Base-by-base conservation (phyloP, 106 monocot species). In the Vanilla planifolia region DNA sequence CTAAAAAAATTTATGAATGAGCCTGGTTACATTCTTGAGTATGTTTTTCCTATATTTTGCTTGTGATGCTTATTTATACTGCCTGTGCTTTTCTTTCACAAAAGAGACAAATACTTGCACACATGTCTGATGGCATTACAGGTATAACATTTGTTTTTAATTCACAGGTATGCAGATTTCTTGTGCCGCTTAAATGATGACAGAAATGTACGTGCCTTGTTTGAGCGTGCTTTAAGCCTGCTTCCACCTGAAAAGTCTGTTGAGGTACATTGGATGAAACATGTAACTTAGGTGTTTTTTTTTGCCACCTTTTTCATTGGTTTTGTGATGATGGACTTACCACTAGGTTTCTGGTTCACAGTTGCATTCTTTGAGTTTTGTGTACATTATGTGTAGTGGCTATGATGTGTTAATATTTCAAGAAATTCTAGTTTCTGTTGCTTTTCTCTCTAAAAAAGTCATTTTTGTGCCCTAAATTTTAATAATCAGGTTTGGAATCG, bases 161-260 rank as follows among this genome's bases (percentile, higher is more conserved):
- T 14, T 69, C 68, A 44, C 63, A 96, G 96, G 58, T 96, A 96
- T 81, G 89, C 87, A 59, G 96, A 96, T 64, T 96, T 96, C 69
- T 73, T 96, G 59, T 91, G 96, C 14, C 91, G 77, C 39, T 64
- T 96, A 70, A 96, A 96, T 79, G 96, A 96, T 71, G 96, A 96
- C 58, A 86, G 87, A 71, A 96, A 96, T 77, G 91, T 91, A 6
- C 90, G 96, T 55, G 96, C 91, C 41, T 79, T 96, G 57, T 96
- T 96, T 82, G 96, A 96, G 68, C 41, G 96, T 60, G 96, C 91
- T 50, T 69, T 96, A 65, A 96, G 91, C 64, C 76, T 61, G 56
- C 86, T 91, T 72, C 80, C 96, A 46, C 78, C 83, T 35, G 89
- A 89, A 64, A 63, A 96, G 33, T 96, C 96, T 74, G 76, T 63